Base-by-base conservation (phyloP, 163 green algal genomes). In the Chlamydomonas reinhardtii region DNA sequence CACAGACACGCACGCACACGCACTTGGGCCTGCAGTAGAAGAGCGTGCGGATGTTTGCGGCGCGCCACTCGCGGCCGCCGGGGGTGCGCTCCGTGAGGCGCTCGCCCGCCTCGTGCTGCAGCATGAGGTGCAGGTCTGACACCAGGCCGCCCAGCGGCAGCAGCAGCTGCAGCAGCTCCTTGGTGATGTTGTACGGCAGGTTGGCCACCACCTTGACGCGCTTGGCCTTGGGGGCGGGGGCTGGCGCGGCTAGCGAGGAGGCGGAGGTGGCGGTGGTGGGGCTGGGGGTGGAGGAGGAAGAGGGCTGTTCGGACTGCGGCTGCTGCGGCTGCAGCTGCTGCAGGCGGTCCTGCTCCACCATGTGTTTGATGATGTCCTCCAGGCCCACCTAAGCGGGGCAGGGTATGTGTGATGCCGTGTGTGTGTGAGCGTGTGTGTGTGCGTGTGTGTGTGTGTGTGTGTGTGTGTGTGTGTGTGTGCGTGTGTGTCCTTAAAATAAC, bases 161-260 rank as follows among this genome's bases (percentile, higher is more conserved):
- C 74, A 96, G 84, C 32, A 82, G 64, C 64, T 91, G 90, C 65
- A 99, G 85, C 69, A 98, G 94, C 39, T 98, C 97, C 76, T 93
- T 98, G 59, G 97, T 99, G 89, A 99, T 98, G 94, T 99, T 98
- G 93, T 98, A 99, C 0, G 97, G 97, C 83, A 99, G 90, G 90
- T 99, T 99, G 68, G 97, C 94, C 27, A 99, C 96, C 31, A 99
- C 94, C 84, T 94, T 95, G 52, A 95, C 77, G 48, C 48, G 48
- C 48, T 56, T 56, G 16, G 70, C 12, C 39, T 22, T 19, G 17
- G 25, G 31, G 31, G 70, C 70, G 22, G 70, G 22, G 19, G 35
- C 22, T 22, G 70, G 12, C 12, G 76, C 35, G 52, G 54, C n/a
- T 27, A 70, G 35, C 2, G 48, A 19, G 11, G 61, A 48, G 56